Evolutionary conservation across 345 rosid species (phyloP), one percentile per base, ranked within the genome.

Genomic region (Pistacia integerrima): DNA sequence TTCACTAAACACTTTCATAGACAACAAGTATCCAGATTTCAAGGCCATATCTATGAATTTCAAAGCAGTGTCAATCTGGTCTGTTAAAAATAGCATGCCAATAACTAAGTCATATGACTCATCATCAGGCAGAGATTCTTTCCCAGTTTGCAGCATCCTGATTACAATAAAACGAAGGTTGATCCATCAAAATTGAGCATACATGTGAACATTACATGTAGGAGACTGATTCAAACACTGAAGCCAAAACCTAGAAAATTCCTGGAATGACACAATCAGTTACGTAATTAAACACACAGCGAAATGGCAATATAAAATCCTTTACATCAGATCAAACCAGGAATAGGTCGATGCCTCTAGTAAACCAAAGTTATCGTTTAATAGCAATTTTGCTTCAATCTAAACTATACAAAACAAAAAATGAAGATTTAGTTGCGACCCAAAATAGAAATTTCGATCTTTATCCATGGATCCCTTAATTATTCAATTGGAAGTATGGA

Each of bases 131-230:
- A 60, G 87, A 60, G 99, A 90, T 74, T 89, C 97, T 36, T 84
- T 85, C 73, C 93, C 92, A 25, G 86, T 65, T 77, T 82, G 79
- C 83, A 92, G 90, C 99, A 96, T 96, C 97, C 98, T 95, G 91
- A 81, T 22, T 67, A 69, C 30, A 77, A 70, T 44, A 76, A 70
- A 78, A 64, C 49, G 56, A 80, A 73, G 30, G 74, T 71, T 64
- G 64, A 48, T 65, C 64, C 35, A 62, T 51, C 12, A 57, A 77
- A 79, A 60, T 54, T 62, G 46, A 75, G 51, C 18, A 7, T 33
- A 6, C 18, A 66, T 66, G 16, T 36, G 4, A 35, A 20, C 4
- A 33, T 11, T 22, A 59, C 44, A 20, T 30, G 57, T 56, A 51
- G 20, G 10, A 49, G 33, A 75, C 44, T 20, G 78, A 33, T 67